Percentiles rank a stretch among this genome's conserved stretches.
Conservation (phyloP, 2,329 filamentous ascomycete genomes). For the Stachybotrys echinatus region DNA sequence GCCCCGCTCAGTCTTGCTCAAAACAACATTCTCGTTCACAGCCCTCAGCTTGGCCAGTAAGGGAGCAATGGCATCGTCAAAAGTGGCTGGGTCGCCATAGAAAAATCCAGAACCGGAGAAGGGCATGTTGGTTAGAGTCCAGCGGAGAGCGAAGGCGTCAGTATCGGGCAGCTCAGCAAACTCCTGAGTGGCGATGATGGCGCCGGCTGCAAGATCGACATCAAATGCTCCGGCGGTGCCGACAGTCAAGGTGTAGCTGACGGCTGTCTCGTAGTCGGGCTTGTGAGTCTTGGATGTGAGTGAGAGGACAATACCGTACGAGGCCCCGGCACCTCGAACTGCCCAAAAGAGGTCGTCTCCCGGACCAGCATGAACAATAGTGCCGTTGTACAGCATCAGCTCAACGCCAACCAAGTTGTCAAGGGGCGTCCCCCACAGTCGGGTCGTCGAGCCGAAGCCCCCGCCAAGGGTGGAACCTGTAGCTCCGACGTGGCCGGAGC, state of each 20-base stretch:
- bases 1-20: too few species aligned
- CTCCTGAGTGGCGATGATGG: conserved; percentile 16
- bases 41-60: too few species aligned
- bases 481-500: conserved; percentile 14
- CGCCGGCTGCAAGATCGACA: conserved; percentile 9
- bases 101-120: conserved; percentile 15
- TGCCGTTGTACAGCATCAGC: conserved; percentile 20
- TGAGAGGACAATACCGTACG: conserved; percentile 16
- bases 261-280: conserved; percentile 11
- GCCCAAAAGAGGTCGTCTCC: conserved; percentile 17
- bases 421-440: too few species aligned
- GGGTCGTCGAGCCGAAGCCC: too few species aligned
- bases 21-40: too few species aligned
- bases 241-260: conserved; percentile 15
- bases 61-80: too few species aligned
- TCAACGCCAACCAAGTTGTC: too few species aligned
- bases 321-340: conserved; percentile 13
- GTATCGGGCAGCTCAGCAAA: conserved; percentile 9
- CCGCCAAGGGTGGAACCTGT: conserved; percentile 17
- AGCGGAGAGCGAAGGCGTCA: conserved; percentile 16
- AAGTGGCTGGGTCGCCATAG: conserved; percentile 15
- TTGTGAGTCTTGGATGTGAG: conserved; percentile 15
- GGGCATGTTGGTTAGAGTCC: conserved; percentile 9
- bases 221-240: conserved; percentile 9
- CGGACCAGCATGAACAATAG: conserved; percentile 12